Evolutionary conservation across 2,329 filamentous ascomycete species (phyloP).

Genomic region (Exophiala calicioides): DNA sequence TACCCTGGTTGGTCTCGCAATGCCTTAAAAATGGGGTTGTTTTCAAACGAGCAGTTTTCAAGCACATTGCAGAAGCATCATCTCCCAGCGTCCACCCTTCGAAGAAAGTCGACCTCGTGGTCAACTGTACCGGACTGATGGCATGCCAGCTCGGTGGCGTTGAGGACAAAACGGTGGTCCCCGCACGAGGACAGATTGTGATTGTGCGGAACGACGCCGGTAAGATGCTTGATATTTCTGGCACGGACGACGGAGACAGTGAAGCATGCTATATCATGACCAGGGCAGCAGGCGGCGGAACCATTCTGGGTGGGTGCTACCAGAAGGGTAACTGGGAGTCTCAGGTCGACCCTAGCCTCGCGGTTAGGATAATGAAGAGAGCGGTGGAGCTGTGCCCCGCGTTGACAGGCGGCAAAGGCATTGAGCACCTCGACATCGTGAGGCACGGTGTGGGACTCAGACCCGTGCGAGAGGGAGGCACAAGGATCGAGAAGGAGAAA

Average conservation of each 20-base stretch:
- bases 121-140: slow-evolving; percentile 83
- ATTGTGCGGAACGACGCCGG: slow-evolving; percentile 76
- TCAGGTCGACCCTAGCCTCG: slow-evolving; percentile 73
- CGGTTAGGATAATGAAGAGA: slow-evolving; percentile 78
- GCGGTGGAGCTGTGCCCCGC: slow-evolving; percentile 65
- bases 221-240: slow-evolving; percentile 69
- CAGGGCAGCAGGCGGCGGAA: slow-evolving; percentile 73
- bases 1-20: slow-evolving; percentile 80
- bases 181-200: slow-evolving; percentile 79
- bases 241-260: slow-evolving; percentile 70
- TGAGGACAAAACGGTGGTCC: slow-evolving; percentile 69
- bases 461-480: slow-evolving; percentile 71
- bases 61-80: slow-evolving; percentile 70
- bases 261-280: slow-evolving; percentile 82
- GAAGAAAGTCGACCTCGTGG: slow-evolving; percentile 63
- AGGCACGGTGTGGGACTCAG: slow-evolving; percentile 82
- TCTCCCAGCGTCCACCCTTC: slow-evolving; percentile 64
- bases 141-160: slow-evolving; percentile 78
- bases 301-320: slow-evolving; percentile 79
- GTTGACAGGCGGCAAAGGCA: slow-evolving; percentile 65
- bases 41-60: slow-evolving; percentile 62
- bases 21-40: slow-evolving; percentile 72
- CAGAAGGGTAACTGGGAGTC: slow-evolving; percentile 77
- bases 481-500: slow-evolving; percentile 71
- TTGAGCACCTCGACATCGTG: slow-evolving; percentile 72